Base-by-base conservation (phyloP, 768 basidiomycete genomes). In the Agrocybe praecox region DNA sequence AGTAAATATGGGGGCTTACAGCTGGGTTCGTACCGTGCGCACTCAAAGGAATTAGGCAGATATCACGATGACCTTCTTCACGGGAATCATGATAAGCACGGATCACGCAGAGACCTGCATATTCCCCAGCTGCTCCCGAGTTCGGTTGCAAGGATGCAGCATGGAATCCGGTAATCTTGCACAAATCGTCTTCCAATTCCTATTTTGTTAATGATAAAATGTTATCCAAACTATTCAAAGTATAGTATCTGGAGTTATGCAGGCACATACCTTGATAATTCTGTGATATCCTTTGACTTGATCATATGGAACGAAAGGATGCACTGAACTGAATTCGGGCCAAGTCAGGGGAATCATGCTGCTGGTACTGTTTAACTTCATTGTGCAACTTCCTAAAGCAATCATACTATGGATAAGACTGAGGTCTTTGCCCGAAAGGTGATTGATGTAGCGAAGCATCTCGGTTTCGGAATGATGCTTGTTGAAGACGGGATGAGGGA, bases 1-100 rank as follows among this genome's bases (percentile, higher is more conserved):
- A 1, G 33, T 12, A 8, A n/a, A 21, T 2, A 12, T 42, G 23
- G 19, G 14, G 36, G 76, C 90, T 75, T 66, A 93, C 93, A 49
- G 97, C 97, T 46, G 97, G 97, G 74, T 99, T 98, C 43, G 97
- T 98, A 43, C 97, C 97, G 74, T 98, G 97, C 2, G 97, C 97
- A 63, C 94, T 96, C 52, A 96, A 75, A 53, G 97, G 97, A 64
- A 98, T 96, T 50, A 98, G 74, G 69, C 95, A 98, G 49, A 98
- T 83, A 69, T 98, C 84, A 45, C 97, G 86, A 62, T 96, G 85
- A 1, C 78, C 81, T 65, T 98, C 88, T 29, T 91, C 91, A 19
- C 88, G 87, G 52, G 93, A 91, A 68, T 90, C 89, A 66, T 98
- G 94, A 73, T 95, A 99, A 10, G 96, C 96, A 47, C 89, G 85